Base-by-base conservation (phyloP, 1,139 yeast species). In the Protomyces inundatus region DNA sequence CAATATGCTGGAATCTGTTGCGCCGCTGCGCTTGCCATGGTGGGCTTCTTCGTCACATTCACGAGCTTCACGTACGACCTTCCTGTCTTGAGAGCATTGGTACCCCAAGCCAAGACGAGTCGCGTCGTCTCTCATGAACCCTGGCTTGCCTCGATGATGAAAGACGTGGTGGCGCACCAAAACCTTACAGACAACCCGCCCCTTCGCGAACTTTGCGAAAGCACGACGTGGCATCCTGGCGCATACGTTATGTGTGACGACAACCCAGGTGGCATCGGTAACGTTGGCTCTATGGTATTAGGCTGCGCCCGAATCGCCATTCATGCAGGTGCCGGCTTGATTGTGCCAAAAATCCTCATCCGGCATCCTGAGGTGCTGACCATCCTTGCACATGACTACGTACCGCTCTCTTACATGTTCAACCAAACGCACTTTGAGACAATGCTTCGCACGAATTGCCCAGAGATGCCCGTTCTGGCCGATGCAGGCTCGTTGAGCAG, bases 191-290 rank as follows among this genome's bases (percentile, higher is more conserved):
- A 23, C 23, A 23, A 23, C 2, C 23, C 58, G n/a, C 37, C 52
- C 12, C 42, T 55, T 1, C n/a, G 16, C 12, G 14, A 40, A 12
- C 37, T 55, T 12, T 55, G 58, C 39, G 32, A 30, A 35, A 39
- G 34, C 33, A 55, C 35, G 4, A 35, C 33, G 4, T 55, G 42
- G 16, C 58, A 55, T 36, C 39, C 51, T 9, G 58, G 58, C 40
- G 39, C 40, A 16, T 55, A 55, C 32, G 10, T 55, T 2, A 14
- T 16, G 14, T 55, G 58, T 39, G 32, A 55, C 30, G 40, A 40
- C n/a, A 55, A 40, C n/a, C 51, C 30, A 3, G 58, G 58, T 4
- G 58, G 58, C 12, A 16, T 55, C 37, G 58, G 58, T 37, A 55
- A 55, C 30, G 52, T 55, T n/a, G 39, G 51, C 37, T 16, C 14